Conservation (phyloP, 2,329 filamentous ascomycete species). For the Ophiosphaerella korrae region DNA sequence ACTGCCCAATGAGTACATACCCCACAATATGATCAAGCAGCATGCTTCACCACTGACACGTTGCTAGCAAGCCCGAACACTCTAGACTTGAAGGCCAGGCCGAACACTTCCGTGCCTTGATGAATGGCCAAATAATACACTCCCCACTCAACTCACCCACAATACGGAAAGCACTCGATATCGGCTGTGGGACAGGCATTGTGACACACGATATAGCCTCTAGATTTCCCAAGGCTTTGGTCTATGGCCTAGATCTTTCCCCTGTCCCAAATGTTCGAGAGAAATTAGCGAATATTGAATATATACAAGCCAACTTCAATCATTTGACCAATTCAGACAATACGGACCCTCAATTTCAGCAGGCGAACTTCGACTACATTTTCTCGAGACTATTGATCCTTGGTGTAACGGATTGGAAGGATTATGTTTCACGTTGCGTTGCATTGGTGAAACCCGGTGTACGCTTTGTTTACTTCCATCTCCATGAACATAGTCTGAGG, state of each 20-base stretch:
- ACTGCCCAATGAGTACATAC: constrained; percentile 27
- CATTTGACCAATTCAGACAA: constrained; percentile 8
- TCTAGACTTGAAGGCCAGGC: constrained; percentile 26
- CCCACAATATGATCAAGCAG: no score
- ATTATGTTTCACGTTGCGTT: constrained; percentile 35
- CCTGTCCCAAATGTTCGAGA: constrained; percentile 12
- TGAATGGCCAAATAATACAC: constrained; percentile 16
- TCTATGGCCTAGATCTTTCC: constrained; percentile 32
- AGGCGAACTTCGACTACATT: constrained; percentile 60
- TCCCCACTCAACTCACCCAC: constrained; percentile 5
- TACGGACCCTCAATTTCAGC: constrained; percentile 50
- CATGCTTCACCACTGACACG: not conserved
- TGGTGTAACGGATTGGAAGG: constrained; percentile 58
- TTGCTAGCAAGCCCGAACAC: constrained; percentile 21
- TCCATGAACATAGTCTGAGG: not conserved
- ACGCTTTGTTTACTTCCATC: not conserved
- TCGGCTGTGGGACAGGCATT: constrained; percentile 25
- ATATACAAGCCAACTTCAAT: constrained; percentile 18
- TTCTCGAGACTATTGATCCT: constrained; percentile 57
- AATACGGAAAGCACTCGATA: constrained; percentile 16
- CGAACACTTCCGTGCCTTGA: constrained; percentile 11
- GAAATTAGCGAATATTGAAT: constrained; percentile 15
- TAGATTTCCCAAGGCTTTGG: constrained; percentile 6
- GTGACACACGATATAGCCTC: constrained; percentile 17
- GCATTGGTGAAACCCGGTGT: constrained; percentile 51